Conservation (phyloP, 306 rosid species). For the Quercus aquifolioides region DNA sequence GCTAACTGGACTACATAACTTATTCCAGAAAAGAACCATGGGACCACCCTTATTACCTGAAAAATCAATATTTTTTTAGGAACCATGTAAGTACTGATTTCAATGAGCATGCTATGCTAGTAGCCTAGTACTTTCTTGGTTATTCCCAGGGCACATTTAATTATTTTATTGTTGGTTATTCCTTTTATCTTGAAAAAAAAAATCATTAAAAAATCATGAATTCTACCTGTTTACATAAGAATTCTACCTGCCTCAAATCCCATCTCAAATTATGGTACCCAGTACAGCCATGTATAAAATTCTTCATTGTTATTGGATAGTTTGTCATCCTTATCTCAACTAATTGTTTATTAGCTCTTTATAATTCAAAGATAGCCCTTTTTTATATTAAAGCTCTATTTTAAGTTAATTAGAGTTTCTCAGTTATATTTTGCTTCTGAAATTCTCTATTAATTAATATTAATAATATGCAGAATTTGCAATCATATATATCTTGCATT, state of each 20-base stretch:
- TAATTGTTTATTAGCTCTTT: too few relatives aligned
- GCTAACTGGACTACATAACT: neutral
- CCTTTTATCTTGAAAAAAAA: neutral
- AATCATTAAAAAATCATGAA: neutral
- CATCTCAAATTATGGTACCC: neutral
- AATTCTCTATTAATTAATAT: too few relatives aligned
- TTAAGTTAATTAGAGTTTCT: too few relatives aligned
- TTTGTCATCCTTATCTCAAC: too few relatives aligned
- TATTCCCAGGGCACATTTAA: neutral
- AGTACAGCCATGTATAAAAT: neutral
- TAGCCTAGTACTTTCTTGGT: neutral
- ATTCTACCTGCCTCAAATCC: neutral
- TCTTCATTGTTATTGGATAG: too few relatives aligned
- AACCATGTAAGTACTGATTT: neutral
- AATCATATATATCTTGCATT: too few relatives aligned
- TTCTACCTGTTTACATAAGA: neutral
- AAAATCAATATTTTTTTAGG: neutral
- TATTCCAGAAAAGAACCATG: neutral
- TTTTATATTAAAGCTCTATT: too few relatives aligned
- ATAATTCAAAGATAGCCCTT: too few relatives aligned
- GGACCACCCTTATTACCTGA: neutral
- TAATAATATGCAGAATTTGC: too few relatives aligned
- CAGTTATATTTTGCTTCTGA: too few relatives aligned
- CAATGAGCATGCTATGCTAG: neutral
- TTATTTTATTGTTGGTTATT: neutral